Conservation (phyloP, 2,329 filamentous ascomycete species). For the Periconia macrospinosa region DNA sequence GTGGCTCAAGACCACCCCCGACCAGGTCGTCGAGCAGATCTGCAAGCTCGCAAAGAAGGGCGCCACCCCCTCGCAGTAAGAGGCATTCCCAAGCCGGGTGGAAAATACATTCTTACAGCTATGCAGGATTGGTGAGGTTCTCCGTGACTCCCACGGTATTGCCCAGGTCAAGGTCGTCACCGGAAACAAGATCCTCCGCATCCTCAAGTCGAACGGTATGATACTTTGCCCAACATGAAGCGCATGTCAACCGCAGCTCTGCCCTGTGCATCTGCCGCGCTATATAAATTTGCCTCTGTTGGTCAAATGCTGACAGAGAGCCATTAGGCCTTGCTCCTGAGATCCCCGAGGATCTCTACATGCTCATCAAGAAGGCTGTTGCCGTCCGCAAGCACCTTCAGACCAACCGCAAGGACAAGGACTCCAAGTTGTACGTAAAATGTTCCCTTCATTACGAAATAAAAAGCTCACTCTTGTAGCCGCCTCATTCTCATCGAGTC, state of each 20-base stretch:
- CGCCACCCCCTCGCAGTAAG: conserved; percentile 83
- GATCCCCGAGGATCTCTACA: conserved; percentile 99
- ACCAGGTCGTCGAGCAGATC: conserved; percentile 99
- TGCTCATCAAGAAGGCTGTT: conserved; percentile 99
- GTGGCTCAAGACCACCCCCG: conserved; percentile 98
- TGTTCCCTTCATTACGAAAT: not conserved
- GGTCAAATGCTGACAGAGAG: conserved; percentile 41
- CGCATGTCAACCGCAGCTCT: conserved; percentile 42
- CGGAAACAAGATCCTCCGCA: conserved; percentile 99
- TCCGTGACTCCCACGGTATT: conserved; percentile 97
- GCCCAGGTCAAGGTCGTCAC: conserved; percentile 79
- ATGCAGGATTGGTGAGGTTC: conserved; percentile 83
- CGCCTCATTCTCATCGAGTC: conserved; percentile 99
- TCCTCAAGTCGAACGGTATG: conserved; percentile 97
- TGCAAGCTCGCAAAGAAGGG: conserved; percentile 99
- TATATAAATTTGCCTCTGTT: conserved; percentile 55
- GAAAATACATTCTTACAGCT: conserved; percentile 10
- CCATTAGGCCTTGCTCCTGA: conserved; percentile 90
- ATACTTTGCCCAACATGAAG: conserved; percentile 50
- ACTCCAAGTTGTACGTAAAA: conserved; percentile 83
- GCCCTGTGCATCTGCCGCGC: conserved; percentile 65
- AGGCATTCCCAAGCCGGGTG: not conserved
- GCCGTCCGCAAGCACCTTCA: conserved; percentile 98
- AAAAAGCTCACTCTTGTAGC: conserved; percentile 39
- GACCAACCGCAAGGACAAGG: conserved; percentile 99